phyloP scores from a whole-genome alignment of 2,329 filamentous ascomycete genomes.

The Ascochyta pisi region DNA sequence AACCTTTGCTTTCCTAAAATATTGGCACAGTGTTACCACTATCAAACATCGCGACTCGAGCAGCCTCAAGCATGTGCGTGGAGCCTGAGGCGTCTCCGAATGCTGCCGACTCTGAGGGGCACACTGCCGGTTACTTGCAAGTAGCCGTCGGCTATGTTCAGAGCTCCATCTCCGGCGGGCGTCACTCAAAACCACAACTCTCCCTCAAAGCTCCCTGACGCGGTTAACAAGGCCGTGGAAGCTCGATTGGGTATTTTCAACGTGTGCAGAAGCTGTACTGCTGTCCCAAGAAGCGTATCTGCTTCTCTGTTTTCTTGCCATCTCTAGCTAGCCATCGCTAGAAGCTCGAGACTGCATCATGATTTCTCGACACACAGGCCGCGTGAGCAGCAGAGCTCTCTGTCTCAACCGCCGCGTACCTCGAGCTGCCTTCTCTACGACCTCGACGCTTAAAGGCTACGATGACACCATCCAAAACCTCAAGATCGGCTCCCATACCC shows the following conservation, averaged over 20 bases:
- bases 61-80: slow-evolving; percentile 8
- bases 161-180: slow-evolving; percentile 1
- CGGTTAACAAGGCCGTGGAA: background rate
- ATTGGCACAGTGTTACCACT: background rate
- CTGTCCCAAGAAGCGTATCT: background rate
- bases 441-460: slow-evolving; percentile 53
- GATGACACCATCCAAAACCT: slow-evolving; percentile 70
- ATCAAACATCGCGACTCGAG: slow-evolving; percentile 4
- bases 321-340: background rate
- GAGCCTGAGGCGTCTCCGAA: slow-evolving; percentile 8
- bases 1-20: background rate
- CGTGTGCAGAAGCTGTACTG: background rate
- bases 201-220: slow-evolving; percentile 1
- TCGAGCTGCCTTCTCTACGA: slow-evolving; percentile 38
- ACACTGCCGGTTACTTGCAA: slow-evolving; percentile 8
- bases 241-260: slow-evolving; percentile 1
- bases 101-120: slow-evolving; percentile 10
- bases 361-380: slow-evolving; percentile 20
- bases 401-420: slow-evolving; percentile 9
- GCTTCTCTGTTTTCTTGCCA: background rate
- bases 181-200: slow-evolving; percentile 14
- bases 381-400: slow-evolving; percentile 16
- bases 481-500: slow-evolving; percentile 70
- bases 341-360: slow-evolving; percentile 7
- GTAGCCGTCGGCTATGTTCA: slow-evolving; percentile 21